phyloP scores from a whole-genome alignment of 2,329 filamentous ascomycete species.

The Allantophomopsis cytisporea region DNA sequence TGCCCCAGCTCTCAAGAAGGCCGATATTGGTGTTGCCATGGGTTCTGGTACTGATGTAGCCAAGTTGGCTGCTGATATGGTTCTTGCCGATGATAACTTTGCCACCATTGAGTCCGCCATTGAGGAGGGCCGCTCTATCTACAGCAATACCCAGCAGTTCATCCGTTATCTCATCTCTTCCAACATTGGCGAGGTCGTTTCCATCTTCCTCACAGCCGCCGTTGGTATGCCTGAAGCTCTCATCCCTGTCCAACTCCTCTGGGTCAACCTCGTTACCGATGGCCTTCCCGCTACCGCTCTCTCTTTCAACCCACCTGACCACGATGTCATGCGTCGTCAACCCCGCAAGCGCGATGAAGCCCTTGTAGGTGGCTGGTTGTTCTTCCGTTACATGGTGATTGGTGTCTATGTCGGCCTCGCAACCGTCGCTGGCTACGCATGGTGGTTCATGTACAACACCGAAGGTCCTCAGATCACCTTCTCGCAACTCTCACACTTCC shows the following conservation, averaged over 20 bases:
- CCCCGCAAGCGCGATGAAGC: conserved; percentile 87
- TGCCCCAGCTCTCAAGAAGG: conserved; percentile 93
- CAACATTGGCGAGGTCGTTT: conserved; percentile 98
- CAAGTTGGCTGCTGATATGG: conserved; percentile 95
- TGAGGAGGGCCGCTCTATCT: conserved; percentile 94
- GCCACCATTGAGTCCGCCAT: conserved; percentile 93
- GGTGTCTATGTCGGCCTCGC: conserved; percentile 89
- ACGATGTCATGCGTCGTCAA: conserved; percentile 90
- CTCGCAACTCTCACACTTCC: conserved; percentile 83
- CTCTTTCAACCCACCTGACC: conserved; percentile 96
- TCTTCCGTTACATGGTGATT: conserved; percentile 95
- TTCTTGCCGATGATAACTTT: conserved; percentile 96
- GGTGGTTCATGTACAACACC: conserved; percentile 98
- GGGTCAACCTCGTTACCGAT: conserved; percentile 97
- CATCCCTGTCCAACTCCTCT: conserved; percentile 92
- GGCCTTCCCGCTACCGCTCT: conserved; percentile 91
- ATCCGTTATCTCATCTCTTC: conserved; percentile 98
- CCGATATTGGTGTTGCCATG: conserved; percentile 98
- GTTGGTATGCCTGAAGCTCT: conserved; percentile 95
- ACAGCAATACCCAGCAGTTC: conserved; percentile 99
- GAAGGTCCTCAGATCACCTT: conserved; percentile 86
- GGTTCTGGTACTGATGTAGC: conserved; percentile 95
- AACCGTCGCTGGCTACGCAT: conserved; percentile 95
- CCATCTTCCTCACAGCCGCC: conserved; percentile 94
- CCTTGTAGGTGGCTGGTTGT: conserved; percentile 89